phyloP scores from a whole-genome alignment of 108 stramenopile species.

The Hondaea fermentalgiana region DNA sequence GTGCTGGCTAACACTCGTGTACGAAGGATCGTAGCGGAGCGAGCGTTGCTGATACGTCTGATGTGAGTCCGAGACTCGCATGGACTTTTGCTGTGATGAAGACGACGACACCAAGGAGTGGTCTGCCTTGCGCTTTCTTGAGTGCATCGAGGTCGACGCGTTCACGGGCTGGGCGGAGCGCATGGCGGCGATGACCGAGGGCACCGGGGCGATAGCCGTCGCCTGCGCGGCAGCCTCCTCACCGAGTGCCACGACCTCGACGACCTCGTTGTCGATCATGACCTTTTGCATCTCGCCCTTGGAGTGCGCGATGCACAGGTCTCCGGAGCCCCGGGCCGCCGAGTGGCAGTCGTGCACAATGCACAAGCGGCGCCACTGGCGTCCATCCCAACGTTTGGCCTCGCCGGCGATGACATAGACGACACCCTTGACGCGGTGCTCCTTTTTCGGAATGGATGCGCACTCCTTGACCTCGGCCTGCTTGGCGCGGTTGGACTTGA shows the following conservation, averaged over 20 bases:
- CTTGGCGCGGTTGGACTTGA: conserved; percentile 13
- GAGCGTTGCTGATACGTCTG: too few species aligned
- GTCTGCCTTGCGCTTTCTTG: neutral
- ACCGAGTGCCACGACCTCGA: neutral
- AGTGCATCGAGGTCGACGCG: neutral
- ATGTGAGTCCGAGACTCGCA: too few species aligned
- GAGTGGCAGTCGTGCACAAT: conserved; percentile 12
- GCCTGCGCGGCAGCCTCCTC: neutral
- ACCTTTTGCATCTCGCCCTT: neutral
- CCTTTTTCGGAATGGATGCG: neutral
- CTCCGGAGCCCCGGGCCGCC: neutral
- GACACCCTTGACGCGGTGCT: conserved; percentile 1
- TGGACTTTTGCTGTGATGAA: neutral
- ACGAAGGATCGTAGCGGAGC: too few species aligned
- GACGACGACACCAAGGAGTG: neutral
- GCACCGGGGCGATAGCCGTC: neutral
- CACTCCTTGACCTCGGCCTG: neutral
- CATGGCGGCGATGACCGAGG: neutral
- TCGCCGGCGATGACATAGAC: neutral
- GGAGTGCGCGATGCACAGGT: neutral
- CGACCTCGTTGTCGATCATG: neutral
- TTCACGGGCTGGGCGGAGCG: neutral
- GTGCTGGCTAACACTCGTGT: too few species aligned
- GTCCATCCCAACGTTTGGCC: neutral
- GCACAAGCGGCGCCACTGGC: neutral